Percentiles rank a stretch among this genome's conserved stretches.
These are phyloP conservation scores for Paramyrothecium sp. DNA, from an alignment of 2,329 filamentous ascomycete species.

Conservation along the genomic window DNA sequence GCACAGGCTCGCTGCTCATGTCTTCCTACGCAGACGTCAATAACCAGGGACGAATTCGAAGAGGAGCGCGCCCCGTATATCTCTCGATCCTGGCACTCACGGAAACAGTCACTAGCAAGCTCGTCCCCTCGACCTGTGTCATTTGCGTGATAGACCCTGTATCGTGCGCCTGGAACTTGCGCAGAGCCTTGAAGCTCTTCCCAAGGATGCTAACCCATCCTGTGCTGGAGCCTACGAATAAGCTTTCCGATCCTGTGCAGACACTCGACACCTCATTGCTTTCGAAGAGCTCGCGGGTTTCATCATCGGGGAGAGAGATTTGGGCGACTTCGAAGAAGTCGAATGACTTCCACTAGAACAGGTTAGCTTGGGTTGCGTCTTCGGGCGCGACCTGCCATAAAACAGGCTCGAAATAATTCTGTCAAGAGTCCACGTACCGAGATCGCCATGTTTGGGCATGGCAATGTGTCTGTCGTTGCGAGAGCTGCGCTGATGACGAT, in stretches of 20 bases:
- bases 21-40: constrained; percentile 63
- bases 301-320: constrained; percentile 76
- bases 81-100: constrained; percentile 32
- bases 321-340: constrained; percentile 97
- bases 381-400: neutral
- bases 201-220: constrained; percentile 87
- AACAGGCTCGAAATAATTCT: neutral
- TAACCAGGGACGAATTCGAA: too few relatives aligned
- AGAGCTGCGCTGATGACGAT: constrained; percentile 1
- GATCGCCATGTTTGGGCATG: constrained; percentile 32
- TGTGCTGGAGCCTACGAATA: constrained; percentile 85
- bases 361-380: neutral
- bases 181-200: constrained; percentile 80
- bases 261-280: constrained; percentile 80
- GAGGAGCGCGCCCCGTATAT: too few relatives aligned
- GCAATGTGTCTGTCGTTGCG: constrained; percentile 6
- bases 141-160: constrained; percentile 81
- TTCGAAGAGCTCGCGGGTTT: constrained; percentile 76
- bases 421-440: constrained; percentile 21
- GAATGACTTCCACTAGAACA: constrained; percentile 89
- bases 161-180: constrained; percentile 85
- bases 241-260: constrained; percentile 81
- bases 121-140: constrained; percentile 85
- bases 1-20: constrained; percentile 77
- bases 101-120: constrained; percentile 79